A percentile compares a stretch with the other conserved stretches of the same genome.
These are phyloP conservation scores for Pyrenophora seminiperda DNA, from an alignment of 2,329 filamentous ascomycete genomes.

Conservation along the genomic window DNA sequence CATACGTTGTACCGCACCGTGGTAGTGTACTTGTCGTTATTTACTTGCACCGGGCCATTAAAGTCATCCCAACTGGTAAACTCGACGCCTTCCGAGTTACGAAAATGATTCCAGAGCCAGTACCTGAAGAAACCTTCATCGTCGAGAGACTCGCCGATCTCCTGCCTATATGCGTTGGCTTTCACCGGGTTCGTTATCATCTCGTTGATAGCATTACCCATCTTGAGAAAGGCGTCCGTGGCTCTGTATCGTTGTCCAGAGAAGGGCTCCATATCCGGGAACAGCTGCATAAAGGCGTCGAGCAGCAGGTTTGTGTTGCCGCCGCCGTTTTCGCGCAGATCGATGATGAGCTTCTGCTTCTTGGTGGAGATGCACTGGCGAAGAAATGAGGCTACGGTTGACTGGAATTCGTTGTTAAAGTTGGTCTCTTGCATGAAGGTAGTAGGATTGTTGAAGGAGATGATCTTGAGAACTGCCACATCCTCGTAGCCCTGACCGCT, in stretches of 20 bases:
- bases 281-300: conserved; percentile 57
- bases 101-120: conserved; percentile 34
- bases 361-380: conserved; percentile 49
- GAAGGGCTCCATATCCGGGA: conserved; percentile 53
- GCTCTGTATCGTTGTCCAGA: conserved; percentile 32
- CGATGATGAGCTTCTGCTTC: conserved; percentile 65
- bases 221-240: conserved; percentile 21
- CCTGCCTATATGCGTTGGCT: conserved; percentile 7
- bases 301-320: conserved; percentile 50
- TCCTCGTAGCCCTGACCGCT: conserved; percentile 39
- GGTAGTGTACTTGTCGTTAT: conserved; percentile 47
- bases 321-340: conserved; percentile 64
- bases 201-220: conserved; percentile 30
- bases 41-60: conserved; percentile 47
- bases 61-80: conserved; percentile 53
- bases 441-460: conserved; percentile 42
- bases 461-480: conserved; percentile 52
- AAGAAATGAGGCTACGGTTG: conserved; percentile 50
- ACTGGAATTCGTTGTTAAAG: conserved; percentile 37
- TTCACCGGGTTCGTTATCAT: conserved; percentile 23
- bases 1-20: conserved; percentile 42
- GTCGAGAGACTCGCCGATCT: conserved; percentile 12
- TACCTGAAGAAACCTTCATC: conserved; percentile 20
- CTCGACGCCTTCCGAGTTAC: conserved; percentile 31
- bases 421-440: conserved; percentile 15